phyloP scores from a whole-genome alignment of 2,329 filamentous ascomycete genomes.

The Calonectria naviculata region DNA sequence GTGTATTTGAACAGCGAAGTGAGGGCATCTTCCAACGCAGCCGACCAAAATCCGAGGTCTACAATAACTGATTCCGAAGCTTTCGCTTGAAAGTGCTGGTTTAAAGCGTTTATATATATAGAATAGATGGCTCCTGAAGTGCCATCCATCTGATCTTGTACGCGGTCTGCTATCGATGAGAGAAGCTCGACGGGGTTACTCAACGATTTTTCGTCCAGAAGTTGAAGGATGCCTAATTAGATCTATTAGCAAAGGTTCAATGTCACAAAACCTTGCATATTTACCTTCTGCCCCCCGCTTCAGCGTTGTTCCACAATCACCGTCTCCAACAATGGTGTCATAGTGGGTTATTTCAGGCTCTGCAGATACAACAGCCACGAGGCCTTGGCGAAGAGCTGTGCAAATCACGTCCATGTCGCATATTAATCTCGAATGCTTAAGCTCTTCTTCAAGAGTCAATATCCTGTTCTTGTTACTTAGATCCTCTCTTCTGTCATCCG shows the following conservation, averaged over 20 bases:
- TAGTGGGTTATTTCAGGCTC: conserved; percentile 1
- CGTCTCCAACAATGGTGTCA: conserved; percentile 16
- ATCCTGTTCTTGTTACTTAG: background rate
- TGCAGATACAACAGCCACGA: background rate
- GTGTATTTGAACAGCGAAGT: conserved; percentile 73
- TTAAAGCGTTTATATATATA: conserved; percentile 80
- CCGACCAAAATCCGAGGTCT: conserved; percentile 45
- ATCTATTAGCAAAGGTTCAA: background rate
- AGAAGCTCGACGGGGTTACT: background rate
- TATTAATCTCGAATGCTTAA: background rate
- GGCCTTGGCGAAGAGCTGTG: background rate
- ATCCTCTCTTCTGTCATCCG: background rate
- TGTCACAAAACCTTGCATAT: no score
- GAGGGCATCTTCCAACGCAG: conserved; percentile 68
- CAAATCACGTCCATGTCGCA: background rate
- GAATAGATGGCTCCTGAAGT: conserved; percentile 80
- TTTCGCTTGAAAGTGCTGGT: conserved; percentile 44
- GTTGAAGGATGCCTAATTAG: background rate
- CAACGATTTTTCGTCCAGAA: background rate
- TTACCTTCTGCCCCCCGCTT: conserved; percentile 4
- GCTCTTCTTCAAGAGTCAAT: background rate
- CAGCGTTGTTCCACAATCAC: conserved; percentile 16
- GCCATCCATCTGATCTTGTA: conserved; percentile 68
- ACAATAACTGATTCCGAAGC: conserved; percentile 12
- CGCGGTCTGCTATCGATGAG: background rate